Evolutionary conservation across 2,329 filamentous ascomycete species (phyloP).

Genomic region (Monosporascus cannonballus): DNA sequence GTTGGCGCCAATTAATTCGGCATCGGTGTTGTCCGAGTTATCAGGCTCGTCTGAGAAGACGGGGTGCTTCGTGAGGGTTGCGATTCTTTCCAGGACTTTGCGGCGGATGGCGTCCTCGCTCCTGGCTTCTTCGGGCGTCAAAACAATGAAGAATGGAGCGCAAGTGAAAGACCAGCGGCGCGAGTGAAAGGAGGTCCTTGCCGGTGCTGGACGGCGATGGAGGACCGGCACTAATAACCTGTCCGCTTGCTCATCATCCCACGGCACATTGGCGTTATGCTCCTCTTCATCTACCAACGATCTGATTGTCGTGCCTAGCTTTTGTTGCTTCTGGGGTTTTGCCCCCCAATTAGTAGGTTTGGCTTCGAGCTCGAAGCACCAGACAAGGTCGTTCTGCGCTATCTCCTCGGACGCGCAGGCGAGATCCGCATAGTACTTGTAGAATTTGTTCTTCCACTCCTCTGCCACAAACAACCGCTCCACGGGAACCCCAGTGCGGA

Average conservation of each 20-base stretch:
- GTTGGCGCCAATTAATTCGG: constrained; percentile 63
- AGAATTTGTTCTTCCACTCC: constrained; percentile 78
- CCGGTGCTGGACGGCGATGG: constrained; percentile 45
- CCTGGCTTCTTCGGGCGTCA: constrained; percentile 66
- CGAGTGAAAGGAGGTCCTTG: constrained; percentile 19
- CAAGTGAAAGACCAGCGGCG: constrained; percentile 26
- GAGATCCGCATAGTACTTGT: constrained; percentile 74
- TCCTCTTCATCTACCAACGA: constrained; percentile 45
- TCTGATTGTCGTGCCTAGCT: constrained; percentile 23
- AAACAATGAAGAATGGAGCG: constrained; percentile 63
- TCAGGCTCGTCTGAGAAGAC: constrained; percentile 47
- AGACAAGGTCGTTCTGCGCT: constrained; percentile 54
- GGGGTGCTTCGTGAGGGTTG: constrained; percentile 67
- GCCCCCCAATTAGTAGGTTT: constrained; percentile 69
- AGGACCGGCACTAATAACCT: constrained; percentile 65
- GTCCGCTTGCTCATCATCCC: constrained; percentile 58
- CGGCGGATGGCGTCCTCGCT: constrained; percentile 66
- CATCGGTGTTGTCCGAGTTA: constrained; percentile 51
- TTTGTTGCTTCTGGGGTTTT: constrained; percentile 40
- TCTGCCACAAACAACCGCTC: constrained; percentile 73
- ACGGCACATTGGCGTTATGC: constrained; percentile 27
- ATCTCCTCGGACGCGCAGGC: constrained; percentile 68
- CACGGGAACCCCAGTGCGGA: constrained; percentile 56
- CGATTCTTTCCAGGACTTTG: constrained; percentile 72
- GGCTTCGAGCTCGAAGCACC: constrained; percentile 71